These are phyloP conservation scores for Cymbopogon flexuosus DNA, from an alignment of 202 grass and related monocot genomes.

Conservation along the genomic window DNA sequence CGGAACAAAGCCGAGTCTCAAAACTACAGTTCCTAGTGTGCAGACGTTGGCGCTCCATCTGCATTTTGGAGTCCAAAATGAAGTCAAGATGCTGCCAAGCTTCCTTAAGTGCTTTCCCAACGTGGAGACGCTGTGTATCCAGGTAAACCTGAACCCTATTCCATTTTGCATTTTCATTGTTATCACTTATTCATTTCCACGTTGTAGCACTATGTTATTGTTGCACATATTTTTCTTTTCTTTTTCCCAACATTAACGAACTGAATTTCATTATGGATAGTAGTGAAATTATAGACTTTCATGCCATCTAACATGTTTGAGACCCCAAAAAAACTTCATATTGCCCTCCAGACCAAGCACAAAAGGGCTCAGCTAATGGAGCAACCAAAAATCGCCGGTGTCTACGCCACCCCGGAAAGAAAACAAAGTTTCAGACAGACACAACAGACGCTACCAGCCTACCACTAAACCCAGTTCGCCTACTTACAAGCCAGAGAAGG, in stretches of 20 bases:
- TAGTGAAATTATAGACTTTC: not conserved
- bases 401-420: not conserved
- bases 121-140: not conserved
- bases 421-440: not conserved
- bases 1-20: not conserved
- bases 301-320: not conserved
- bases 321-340: not conserved
- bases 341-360: not conserved
- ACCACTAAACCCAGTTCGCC: not conserved
- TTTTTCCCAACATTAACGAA: too few species aligned
- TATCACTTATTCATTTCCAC: not conserved
- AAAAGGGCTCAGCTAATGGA: not conserved
- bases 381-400: not conserved
- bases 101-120: constrained; percentile 29
- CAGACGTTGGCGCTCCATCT: constrained; percentile 5
- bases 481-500: not conserved
- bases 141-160: not conserved
- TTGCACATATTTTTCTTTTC: not conserved
- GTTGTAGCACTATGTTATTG: not conserved
- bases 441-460: too few species aligned
- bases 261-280: too few species aligned
- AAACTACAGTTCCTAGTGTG: constrained; percentile 1
- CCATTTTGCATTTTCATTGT: not conserved
- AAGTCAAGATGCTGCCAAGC: not conserved
- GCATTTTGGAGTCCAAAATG: not conserved